Evolutionary conservation across 2,329 filamentous ascomycete genomes (phyloP), one percentile per base, ranked within the genome.

Genomic region (Aspergillus pseudoglaucus): DNA sequence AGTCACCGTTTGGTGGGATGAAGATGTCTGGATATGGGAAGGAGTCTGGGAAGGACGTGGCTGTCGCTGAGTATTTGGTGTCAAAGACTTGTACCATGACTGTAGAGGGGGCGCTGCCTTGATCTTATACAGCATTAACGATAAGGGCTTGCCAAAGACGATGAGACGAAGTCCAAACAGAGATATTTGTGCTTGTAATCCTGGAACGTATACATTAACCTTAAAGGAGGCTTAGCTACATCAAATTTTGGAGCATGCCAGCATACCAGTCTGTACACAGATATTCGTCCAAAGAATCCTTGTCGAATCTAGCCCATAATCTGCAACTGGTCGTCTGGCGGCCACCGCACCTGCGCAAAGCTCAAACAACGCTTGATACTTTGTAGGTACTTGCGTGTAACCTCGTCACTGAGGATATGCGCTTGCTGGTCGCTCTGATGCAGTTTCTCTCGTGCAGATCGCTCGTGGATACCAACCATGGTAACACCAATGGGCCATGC

Each of bases 381-480:
- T 74, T 98, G 93, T 57, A 98, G 70, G 65, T 90, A 96, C 73
- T 97, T 98, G 56, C 93, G 81, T 45, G 93, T 98, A 40, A 87
- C 84, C 72, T 98, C 93, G 65, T 97, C 93, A 49, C 90, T 91
- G 84, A 98, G 90, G 59, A 97, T 95, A 67, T 98, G 90, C 3
- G 91, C 93, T 61, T 90, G 85, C 56, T 81, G 79, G 54, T 81
- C 80, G 51, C 75, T 78, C 66, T 93, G 83, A 65, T 97, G 90
- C 50, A 98, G 74, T 72, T 98, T 98, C 72, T 98, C 93, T 53
- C 93, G 82, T 17, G 93, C 91, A 57, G 87, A 93, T 63, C 93
- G 83, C 76, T 97, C 93, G 80, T 98, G 93, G 60, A 98, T 98
- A 76, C 93, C 93, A 62, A 98, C 93, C 93, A 97, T 98, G 67